Evolutionary conservation across 495 filamentous ascomycete genomes (phyloP).

Genomic region (Penicillium cinerascens): DNA sequence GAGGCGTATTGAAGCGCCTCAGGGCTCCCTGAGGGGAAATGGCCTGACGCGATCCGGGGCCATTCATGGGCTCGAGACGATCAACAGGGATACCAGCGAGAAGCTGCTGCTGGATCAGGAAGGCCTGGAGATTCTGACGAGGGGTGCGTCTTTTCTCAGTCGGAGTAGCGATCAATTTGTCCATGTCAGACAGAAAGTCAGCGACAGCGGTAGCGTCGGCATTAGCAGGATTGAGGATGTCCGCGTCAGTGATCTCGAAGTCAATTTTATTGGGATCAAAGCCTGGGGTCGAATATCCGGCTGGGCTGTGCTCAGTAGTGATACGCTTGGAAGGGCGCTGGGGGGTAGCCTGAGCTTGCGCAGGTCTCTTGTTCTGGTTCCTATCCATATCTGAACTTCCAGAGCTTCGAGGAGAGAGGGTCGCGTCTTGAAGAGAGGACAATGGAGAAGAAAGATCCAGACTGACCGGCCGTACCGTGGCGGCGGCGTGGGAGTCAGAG

Average conservation of each 20-base stretch:
- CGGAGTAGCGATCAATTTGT: background rate
- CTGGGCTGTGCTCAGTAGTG: background rate
- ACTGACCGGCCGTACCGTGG: background rate
- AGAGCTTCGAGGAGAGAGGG: background rate
- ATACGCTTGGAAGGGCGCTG: background rate
- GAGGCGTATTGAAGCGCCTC: background rate
- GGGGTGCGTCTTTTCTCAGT: background rate
- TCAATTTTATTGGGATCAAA: background rate
- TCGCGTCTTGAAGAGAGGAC: background rate
- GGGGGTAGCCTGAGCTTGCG: background rate
- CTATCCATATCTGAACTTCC: background rate
- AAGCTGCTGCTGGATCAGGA: slow-evolving; percentile 31
- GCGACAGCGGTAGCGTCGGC: background rate
- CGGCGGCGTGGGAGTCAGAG: background rate
- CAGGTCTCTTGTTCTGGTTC: background rate
- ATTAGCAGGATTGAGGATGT: background rate
- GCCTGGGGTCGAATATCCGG: background rate
- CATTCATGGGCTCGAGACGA: slow-evolving; percentile 20
- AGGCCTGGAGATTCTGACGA: slow-evolving; percentile 20
- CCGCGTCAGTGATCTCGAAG: background rate
- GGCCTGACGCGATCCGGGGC: background rate
- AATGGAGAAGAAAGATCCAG: background rate
- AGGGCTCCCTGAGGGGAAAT: too few species aligned
- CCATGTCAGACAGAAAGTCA: background rate
- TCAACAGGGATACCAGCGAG: slow-evolving; percentile 28